A percentile compares a stretch with the other conserved stretches of the same genome.
Conservation (phyloP, 768 basidiomycete species). For the Naematelia encephala region DNA sequence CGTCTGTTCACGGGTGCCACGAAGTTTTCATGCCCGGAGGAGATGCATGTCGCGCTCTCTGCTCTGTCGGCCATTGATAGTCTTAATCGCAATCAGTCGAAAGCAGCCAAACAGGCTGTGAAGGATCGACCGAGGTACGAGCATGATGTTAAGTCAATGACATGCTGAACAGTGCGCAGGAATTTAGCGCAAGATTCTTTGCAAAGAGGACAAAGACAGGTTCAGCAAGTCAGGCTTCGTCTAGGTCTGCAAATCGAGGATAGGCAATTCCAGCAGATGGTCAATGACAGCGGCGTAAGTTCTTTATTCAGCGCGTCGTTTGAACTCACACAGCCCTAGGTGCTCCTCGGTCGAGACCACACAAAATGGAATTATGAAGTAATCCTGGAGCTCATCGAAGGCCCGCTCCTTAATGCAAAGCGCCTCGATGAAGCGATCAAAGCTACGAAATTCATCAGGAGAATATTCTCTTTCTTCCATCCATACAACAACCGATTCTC, state of each 20-base stretch:
- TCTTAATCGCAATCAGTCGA: constrained; percentile 81
- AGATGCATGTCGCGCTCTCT: constrained; percentile 76
- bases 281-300: constrained; percentile 80
- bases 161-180: background rate
- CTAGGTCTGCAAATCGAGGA: constrained; percentile 95
- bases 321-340: constrained; percentile 54
- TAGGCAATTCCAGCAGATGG: constrained; percentile 73
- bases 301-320: background rate
- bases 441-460: constrained; percentile 80
- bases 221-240: constrained; percentile 84
- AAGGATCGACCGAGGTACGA: constrained; percentile 19
- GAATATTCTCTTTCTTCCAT: constrained; percentile 89
- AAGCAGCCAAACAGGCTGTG: constrained; percentile 55
- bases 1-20: constrained; percentile 74
- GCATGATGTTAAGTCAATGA: background rate
- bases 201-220: constrained; percentile 80
- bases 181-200: constrained; percentile 67
- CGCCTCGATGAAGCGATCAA: constrained; percentile 92
- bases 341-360: constrained; percentile 81
- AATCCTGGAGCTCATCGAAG: constrained; percentile 83
- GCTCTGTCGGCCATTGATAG: constrained; percentile 85
- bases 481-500: constrained; percentile 82
- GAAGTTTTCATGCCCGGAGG: constrained; percentile 70
- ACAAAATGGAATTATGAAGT: constrained; percentile 90
- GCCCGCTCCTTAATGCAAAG: constrained; percentile 84